Percentiles rank a stretch among this genome's conserved stretches.
Conservation (phyloP, 2,329 filamentous ascomycete species). For the Trichoderma guizhouense region DNA sequence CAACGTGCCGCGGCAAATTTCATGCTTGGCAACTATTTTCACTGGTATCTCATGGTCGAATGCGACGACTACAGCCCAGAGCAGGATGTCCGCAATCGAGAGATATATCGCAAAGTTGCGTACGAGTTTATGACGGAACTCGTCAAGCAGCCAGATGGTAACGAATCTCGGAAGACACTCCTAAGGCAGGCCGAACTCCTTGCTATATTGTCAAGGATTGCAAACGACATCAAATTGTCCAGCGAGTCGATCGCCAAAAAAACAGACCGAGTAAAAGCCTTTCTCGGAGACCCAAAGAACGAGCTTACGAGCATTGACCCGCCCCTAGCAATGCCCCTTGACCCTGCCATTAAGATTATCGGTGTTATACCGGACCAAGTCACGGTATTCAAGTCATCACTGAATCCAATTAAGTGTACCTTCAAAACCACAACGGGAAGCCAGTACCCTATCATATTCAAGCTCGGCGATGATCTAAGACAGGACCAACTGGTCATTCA, state of each 20-base stretch:
- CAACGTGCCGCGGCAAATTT: slow-evolving; percentile 84
- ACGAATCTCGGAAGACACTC: slow-evolving; percentile 70
- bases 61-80: slow-evolving; percentile 80
- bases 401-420: slow-evolving; percentile 85
- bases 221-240: slow-evolving; percentile 80
- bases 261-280: slow-evolving; percentile 78
- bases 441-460: slow-evolving; percentile 93
- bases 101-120: slow-evolving; percentile 87
- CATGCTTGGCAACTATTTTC: slow-evolving; percentile 87
- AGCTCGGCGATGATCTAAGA: slow-evolving; percentile 90
- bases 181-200: slow-evolving; percentile 87
- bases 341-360: slow-evolving; percentile 75
- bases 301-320: slow-evolving; percentile 81
- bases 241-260: slow-evolving; percentile 76
- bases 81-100: slow-evolving; percentile 70
- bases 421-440: slow-evolving; percentile 77
- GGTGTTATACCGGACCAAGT: slow-evolving; percentile 82
- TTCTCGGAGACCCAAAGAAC: slow-evolving; percentile 83
- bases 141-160: slow-evolving; percentile 66
- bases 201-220: slow-evolving; percentile 80
- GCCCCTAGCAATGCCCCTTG: slow-evolving; percentile 81
- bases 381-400: slow-evolving; percentile 90
- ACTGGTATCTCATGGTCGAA: slow-evolving; percentile 99
- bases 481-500: slow-evolving; percentile 96
- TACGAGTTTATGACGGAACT: slow-evolving; percentile 95